Percentiles rank a stretch among this genome's conserved stretches.
phyloP scores from a whole-genome alignment of 345 rosid species.

The Lepidium didymum region DNA sequence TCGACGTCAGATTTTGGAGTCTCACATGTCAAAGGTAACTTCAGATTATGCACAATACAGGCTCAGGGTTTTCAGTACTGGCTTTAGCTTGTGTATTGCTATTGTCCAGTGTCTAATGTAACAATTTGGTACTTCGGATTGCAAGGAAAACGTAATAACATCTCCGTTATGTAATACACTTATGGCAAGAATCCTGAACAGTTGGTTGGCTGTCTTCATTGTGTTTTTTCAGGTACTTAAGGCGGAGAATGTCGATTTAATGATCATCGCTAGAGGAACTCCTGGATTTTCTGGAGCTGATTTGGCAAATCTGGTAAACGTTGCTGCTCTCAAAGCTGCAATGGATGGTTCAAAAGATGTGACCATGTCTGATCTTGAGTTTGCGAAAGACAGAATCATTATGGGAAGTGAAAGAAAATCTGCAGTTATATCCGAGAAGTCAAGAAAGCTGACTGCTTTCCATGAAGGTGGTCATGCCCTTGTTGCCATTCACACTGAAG shows the following conservation, averaged over 20 bases:
- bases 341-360: slow-evolving; percentile 94
- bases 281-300: slow-evolving; percentile 99
- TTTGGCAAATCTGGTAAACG: slow-evolving; percentile 78
- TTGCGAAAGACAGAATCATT: slow-evolving; percentile 89
- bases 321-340: slow-evolving; percentile 95
- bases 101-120: no score
- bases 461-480: slow-evolving; percentile 99
- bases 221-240: slow-evolving; percentile 55
- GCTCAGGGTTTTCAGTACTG: neutral
- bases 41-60: neutral
- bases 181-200: neutral
- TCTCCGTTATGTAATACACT: neutral
- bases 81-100: neutral
- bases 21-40: slow-evolving; percentile 95
- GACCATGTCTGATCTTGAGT: slow-evolving; percentile 84
- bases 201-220: neutral
- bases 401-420: slow-evolving; percentile 99
- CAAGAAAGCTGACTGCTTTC: slow-evolving; percentile 70
- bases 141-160: neutral
- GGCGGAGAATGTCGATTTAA: slow-evolving; percentile 88
- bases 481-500: slow-evolving; percentile 85
- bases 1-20: slow-evolving; percentile 86
- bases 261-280: slow-evolving; percentile 92
- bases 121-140: no score
- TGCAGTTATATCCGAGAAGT: slow-evolving; percentile 80